Percentiles rank a stretch among this genome's conserved stretches.
These are phyloP conservation scores for Volvox carteri DNA, from an alignment of 163 green algal genomes.

Conservation along the genomic window DNA sequence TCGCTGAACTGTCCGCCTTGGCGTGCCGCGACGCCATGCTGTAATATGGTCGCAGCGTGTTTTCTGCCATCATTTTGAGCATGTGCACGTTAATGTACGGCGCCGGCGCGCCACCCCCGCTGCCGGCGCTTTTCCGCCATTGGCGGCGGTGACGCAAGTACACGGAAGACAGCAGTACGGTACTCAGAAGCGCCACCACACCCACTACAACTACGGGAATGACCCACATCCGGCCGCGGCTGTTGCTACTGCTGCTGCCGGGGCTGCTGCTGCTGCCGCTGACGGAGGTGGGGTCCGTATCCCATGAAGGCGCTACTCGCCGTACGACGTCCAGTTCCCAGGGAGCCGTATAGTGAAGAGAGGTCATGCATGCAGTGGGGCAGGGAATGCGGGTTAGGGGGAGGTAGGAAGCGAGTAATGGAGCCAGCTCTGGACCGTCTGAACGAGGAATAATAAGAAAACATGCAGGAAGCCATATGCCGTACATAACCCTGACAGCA, in stretches of 20 bases:
- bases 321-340: no score
- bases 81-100: constrained; percentile 33
- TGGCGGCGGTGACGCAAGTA: not conserved
- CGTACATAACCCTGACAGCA: no score
- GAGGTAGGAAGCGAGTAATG: no score
- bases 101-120: no score
- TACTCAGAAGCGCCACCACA: not conserved
- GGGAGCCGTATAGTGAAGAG: no score
- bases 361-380: no score
- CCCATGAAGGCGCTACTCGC: not conserved
- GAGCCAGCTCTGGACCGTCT: no score
- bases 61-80: constrained; percentile 19
- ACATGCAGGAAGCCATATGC: no score
- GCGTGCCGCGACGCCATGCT: no score
- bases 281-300: not conserved
- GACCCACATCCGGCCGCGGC: constrained; percentile 6
- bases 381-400: no score
- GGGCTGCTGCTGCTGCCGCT: constrained; percentile 4
- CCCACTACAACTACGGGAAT: not conserved
- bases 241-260: not conserved
- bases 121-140: no score
- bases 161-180: not conserved
- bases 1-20: not conserved
- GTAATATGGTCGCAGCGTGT: constrained; percentile 2
- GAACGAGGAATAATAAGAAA: no score